phyloP scores from a whole-genome alignment of 306 rosid genomes.

The Hippophae rhamnoides region DNA sequence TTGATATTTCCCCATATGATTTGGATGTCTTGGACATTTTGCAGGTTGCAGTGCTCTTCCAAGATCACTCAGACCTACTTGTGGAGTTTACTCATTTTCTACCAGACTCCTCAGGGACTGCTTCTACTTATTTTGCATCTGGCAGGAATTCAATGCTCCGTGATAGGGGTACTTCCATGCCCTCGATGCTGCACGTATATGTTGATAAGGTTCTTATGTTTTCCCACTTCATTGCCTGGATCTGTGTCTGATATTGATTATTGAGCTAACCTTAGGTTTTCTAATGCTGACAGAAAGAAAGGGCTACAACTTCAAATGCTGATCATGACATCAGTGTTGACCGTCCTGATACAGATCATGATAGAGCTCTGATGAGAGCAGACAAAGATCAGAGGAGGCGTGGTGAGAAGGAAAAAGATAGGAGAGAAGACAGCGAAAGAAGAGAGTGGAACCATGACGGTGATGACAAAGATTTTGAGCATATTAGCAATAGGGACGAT shows the following conservation, averaged over 20 bases:
- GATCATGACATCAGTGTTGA: conserved; percentile 87
- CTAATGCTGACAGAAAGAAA: conserved; percentile 57
- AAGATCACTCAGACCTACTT: conserved; percentile 75
- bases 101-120: conserved; percentile 63
- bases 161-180: conserved; percentile 79
- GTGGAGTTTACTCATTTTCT: conserved; percentile 79
- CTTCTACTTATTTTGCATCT: conserved; percentile 45
- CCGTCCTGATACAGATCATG: conserved; percentile 75
- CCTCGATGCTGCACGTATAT: conserved; percentile 49
- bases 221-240: conserved; percentile 2
- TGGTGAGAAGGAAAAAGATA: conserved; percentile 76
- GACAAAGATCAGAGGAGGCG: conserved; percentile 82
- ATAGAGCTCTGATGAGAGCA: conserved; percentile 44
- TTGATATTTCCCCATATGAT: conserved; percentile 8
- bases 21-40: conserved; percentile 20
- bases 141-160: conserved; percentile 57
- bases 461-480: conserved; percentile 74
- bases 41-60: conserved; percentile 87
- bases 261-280: conserved; percentile 21
- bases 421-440: conserved; percentile 76
- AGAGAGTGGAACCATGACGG: conserved; percentile 28
- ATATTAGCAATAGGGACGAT: conserved; percentile 58
- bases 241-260: conserved; percentile 22
- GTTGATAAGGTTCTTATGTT: conserved; percentile 62
- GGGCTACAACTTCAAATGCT: conserved; percentile 47